These are phyloP conservation scores for Tarenaya hassleriana DNA, from an alignment of 345 rosid genomes.

Conservation along the genomic window DNA sequence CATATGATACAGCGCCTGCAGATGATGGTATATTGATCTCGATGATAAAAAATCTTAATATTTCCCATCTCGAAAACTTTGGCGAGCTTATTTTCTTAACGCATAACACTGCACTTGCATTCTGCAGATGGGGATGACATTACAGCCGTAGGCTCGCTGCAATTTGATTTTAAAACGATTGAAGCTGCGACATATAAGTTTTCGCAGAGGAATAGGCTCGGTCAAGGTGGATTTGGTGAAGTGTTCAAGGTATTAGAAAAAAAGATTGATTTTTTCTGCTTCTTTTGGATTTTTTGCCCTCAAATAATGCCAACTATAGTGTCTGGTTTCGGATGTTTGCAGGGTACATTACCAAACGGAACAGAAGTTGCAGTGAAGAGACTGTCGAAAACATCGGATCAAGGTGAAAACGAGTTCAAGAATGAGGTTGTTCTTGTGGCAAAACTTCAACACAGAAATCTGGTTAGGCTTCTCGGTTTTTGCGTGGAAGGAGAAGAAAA, in stretches of 20 bases:
- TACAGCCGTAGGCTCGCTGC: conserved; percentile 31
- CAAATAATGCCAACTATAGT: neutral
- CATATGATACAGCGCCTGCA: conserved; percentile 2
- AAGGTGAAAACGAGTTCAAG: conserved; percentile 17
- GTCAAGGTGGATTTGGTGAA: too few relatives aligned
- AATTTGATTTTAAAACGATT: conserved; percentile 32
- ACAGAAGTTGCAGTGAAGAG: conserved; percentile 14
- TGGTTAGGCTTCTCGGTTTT: conserved; percentile 17
- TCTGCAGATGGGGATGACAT: conserved; percentile 27
- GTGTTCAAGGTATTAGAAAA: too few relatives aligned
- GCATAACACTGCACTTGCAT: neutral
- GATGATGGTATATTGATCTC: conserved; percentile 29
- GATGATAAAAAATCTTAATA: neutral
- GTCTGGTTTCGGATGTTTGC: neutral
- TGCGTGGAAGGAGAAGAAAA: conserved; percentile 13
- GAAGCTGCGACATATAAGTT: conserved; percentile 38
- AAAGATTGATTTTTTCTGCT: too few relatives aligned
- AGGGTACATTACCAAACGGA: conserved; percentile 13
- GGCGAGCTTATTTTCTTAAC: neutral
- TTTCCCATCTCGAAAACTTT: neutral
- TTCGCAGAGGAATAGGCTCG: conserved; percentile 38
- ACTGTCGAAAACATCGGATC: conserved; percentile 12
- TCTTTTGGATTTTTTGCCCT: neutral
- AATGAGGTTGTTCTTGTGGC: conserved; percentile 17
- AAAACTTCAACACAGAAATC: conserved; percentile 16